Conservation (phyloP, 805 yeast genomes). For the Suhomyces sp. region DNA sequence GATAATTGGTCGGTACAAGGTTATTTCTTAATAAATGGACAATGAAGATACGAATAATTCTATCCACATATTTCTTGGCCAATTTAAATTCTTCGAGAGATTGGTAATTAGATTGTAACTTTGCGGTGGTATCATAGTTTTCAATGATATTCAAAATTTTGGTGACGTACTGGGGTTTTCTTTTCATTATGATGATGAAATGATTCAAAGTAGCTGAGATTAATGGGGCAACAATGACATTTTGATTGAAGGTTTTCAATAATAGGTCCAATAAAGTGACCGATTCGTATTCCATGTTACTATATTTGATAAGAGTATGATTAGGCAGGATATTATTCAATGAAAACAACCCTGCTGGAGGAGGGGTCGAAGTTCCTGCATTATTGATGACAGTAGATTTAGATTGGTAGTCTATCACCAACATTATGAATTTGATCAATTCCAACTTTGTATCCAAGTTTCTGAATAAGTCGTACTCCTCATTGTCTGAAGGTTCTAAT, state of each 20-base stretch:
- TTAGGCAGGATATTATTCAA: conserved; percentile 49
- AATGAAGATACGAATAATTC: conserved; percentile 48
- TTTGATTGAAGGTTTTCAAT: conserved; percentile 54
- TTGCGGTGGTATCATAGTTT: conserved; percentile 57
- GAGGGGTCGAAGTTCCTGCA: conserved; percentile 3
- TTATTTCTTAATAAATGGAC: conserved; percentile 38
- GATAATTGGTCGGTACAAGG: conserved; percentile 35
- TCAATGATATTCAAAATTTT: conserved; percentile 60
- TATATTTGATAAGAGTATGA: conserved; percentile 64
- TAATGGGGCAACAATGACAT: conserved; percentile 51
- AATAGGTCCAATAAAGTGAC: conserved; percentile 65
- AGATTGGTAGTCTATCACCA: conserved; percentile 45
- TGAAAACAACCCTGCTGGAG: conserved; percentile 38
- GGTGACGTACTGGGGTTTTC: conserved; percentile 60
- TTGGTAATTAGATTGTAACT: conserved; percentile 51
- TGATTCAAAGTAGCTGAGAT: conserved; percentile 70
- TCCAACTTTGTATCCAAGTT: conserved; percentile 64
- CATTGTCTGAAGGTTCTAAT: conserved; percentile 44
- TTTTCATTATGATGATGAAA: conserved; percentile 58
- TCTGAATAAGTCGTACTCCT: conserved; percentile 50
- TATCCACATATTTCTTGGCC: conserved; percentile 61
- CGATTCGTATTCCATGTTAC: conserved; percentile 65
- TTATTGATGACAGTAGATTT: conserved; percentile 32
- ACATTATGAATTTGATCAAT: conserved; percentile 64
- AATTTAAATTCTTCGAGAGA: conserved; percentile 50